phyloP scores from a whole-genome alignment of 495 filamentous ascomycete genomes.

The Hypoxylon lenormandii region DNA sequence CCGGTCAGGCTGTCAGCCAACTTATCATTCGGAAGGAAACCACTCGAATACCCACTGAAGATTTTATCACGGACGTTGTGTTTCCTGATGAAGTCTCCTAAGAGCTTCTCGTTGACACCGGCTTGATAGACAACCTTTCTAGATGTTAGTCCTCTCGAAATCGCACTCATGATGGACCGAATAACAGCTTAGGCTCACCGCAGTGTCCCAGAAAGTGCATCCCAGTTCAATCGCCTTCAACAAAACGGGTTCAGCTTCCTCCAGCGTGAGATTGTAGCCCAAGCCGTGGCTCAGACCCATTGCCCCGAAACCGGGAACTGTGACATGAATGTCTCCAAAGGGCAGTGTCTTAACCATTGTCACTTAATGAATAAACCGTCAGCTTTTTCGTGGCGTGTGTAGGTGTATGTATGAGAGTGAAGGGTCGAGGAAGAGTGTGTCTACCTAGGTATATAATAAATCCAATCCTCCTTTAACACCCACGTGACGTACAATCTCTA shows the following conservation, averaged over 20 bases:
- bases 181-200: constrained; percentile 43
- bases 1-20: not conserved
- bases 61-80: constrained; percentile 54
- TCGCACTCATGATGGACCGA: no score
- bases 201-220: constrained; percentile 68
- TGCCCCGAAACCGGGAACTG: constrained; percentile 57
- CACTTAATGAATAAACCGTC: not conserved
- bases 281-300: constrained; percentile 62
- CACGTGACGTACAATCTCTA: no score
- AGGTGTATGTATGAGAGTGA: no score
- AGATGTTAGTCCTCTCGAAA: not conserved
- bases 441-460: no score
- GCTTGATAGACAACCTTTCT: constrained; percentile 62
- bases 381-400: no score
- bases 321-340: constrained; percentile 57
- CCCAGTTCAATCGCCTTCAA: constrained; percentile 64
- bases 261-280: constrained; percentile 57
- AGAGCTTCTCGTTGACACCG: constrained; percentile 64
- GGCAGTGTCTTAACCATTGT: constrained; percentile 61
- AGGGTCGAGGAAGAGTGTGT: no score
- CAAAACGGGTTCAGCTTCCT: constrained; percentile 64
- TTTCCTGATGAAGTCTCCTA: constrained; percentile 66
- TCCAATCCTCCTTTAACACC: no score
- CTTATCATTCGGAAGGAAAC: not conserved
- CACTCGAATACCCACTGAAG: not conserved